Percentiles rank a stretch among this genome's conserved stretches.
Evolutionary conservation across 306 rosid species (phyloP).

Genomic region (Cucumis melo): DNA sequence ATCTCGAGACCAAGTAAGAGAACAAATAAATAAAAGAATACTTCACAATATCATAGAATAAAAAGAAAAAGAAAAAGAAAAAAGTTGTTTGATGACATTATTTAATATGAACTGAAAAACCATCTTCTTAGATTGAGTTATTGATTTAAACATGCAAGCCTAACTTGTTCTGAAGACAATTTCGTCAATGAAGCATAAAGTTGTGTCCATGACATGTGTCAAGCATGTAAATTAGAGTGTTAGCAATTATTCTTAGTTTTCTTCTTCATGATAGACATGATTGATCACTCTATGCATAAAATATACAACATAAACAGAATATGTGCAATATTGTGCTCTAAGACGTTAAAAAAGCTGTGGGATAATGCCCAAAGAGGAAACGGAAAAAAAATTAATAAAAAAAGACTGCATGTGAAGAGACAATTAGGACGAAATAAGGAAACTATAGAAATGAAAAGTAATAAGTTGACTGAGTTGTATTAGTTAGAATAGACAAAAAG

Average conservation of each 20-base stretch:
- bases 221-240: neutral
- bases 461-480: neutral
- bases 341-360: neutral
- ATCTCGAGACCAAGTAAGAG: conserved; percentile 1
- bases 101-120: neutral
- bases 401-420: neutral
- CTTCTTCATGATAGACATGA: neutral
- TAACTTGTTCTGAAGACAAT: neutral
- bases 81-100: neutral
- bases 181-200: neutral
- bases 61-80: neutral
- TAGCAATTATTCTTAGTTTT: neutral
- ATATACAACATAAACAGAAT: neutral
- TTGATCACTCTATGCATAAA: neutral
- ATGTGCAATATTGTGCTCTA: neutral
- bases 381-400: neutral
- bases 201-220: neutral
- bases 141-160: neutral
- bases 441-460: neutral
- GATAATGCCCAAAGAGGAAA: neutral
- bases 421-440: neutral
- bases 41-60: neutral
- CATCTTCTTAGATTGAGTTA: neutral
- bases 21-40: neutral
- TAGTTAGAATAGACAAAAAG: neutral